Base-by-base conservation (phyloP, 371 early-diverging fungal genomes). In the Mortierella sp. region DNA sequence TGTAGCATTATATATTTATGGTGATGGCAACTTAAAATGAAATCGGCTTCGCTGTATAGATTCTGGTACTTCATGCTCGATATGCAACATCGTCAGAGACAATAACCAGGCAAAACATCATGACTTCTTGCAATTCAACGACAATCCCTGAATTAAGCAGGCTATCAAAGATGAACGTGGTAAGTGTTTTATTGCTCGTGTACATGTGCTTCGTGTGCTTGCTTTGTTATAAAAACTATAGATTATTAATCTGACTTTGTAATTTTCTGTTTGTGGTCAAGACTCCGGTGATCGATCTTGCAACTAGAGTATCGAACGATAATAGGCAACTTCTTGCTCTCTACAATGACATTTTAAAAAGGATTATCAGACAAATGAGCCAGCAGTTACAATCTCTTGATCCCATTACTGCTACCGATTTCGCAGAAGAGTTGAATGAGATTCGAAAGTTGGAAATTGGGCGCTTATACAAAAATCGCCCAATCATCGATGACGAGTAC, bases 281-380 rank as follows among this genome's bases (percentile, higher is more conserved):
- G 75, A 31, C 49, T 12, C 54, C 53, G 1, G 35, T 64, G 0
- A n/a, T 75, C 13, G 47, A 75, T 28, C 56, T 75, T 17, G 70
- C 75, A 0, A 35, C 23, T 9, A 29, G 37, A 3, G 65, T 75
- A 29, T 35, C 55, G 8, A 64, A 45, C 31, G 55, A 68, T 23
- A 22, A 45, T 3, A 35, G 34, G 26, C 59, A 60, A 13, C 56
- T 64, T 13, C 10, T 37, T 9, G 37, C 53, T 2, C 42, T 68
- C 10, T 55, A 54, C 19, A 28, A 57, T 9, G 34, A 69, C 49
- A 75, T 61, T 3, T n/a, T 69, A 34, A 55, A 40, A 17, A 35
- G 26, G 26, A 56, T 68, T 22, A 56, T 43, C 19, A 28, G 40
- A 9, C 60, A 35, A 19, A 43, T 75, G 28, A n/a, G 6, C 1